phyloP scores from a whole-genome alignment of 2,329 filamentous ascomycete genomes.

The Fusarium sp. region DNA sequence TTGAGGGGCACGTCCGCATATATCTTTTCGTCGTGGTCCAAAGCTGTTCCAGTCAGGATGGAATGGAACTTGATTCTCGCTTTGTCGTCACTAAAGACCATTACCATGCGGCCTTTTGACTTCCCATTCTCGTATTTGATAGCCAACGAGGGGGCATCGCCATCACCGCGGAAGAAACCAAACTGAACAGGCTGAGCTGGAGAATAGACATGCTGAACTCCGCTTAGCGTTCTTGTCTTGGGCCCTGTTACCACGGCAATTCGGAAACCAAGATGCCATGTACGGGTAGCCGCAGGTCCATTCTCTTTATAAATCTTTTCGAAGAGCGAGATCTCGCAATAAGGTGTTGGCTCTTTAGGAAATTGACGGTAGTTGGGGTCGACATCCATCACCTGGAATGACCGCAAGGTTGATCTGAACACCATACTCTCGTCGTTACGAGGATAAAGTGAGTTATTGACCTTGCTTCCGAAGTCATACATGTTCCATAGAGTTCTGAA shows the following conservation, averaged over 20 bases:
- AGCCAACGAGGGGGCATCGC: conserved; percentile 75
- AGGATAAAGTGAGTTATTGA: conserved; percentile 77
- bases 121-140: conserved; percentile 76
- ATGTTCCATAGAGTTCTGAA: conserved; percentile 84
- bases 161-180: conserved; percentile 78
- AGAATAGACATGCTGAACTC: conserved; percentile 76
- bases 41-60: conserved; percentile 77
- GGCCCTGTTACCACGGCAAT: conserved; percentile 82
- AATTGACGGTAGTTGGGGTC: conserved; percentile 77
- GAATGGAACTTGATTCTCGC: conserved; percentile 79
- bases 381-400: conserved; percentile 85
- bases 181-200: conserved; percentile 79
- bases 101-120: conserved; percentile 76
- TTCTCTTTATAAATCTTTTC: conserved; percentile 75
- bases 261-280: conserved; percentile 82
- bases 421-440: conserved; percentile 76
- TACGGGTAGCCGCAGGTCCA: conserved; percentile 78
- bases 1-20: conserved; percentile 75
- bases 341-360: conserved; percentile 76
- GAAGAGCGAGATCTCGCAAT: conserved; percentile 80
- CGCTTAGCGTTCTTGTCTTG: conserved; percentile 80
- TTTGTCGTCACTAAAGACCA: conserved; percentile 80
- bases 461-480: conserved; percentile 84
- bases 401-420: conserved; percentile 75
- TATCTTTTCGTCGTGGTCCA: conserved; percentile 76